A percentile compares a stretch with the other conserved stretches of the same genome.
Evolutionary conservation across 768 basidiomycete genomes (phyloP).

Genomic region (Guyanaporus albipodus): DNA sequence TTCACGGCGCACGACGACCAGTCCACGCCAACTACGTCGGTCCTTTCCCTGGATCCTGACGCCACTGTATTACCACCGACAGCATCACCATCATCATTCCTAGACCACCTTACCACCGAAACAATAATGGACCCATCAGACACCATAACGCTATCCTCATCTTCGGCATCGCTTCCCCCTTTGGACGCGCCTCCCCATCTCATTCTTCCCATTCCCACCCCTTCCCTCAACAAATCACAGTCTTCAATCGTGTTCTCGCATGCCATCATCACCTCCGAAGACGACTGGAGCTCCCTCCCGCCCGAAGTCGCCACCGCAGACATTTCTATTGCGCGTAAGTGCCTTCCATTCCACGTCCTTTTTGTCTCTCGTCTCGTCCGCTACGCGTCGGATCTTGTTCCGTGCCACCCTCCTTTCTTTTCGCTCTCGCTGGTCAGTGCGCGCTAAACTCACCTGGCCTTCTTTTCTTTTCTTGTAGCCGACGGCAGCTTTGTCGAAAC

Average conservation of each 20-base stretch:
- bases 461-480: constrained; percentile 37
- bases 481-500: constrained; percentile 81
- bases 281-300: constrained; percentile 41
- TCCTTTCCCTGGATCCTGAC: constrained; percentile 14
- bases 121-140: constrained; percentile 19
- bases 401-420: neutral
- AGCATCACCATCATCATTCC: constrained; percentile 13
- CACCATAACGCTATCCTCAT: constrained; percentile 9
- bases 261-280: constrained; percentile 31
- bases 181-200: constrained; percentile 27
- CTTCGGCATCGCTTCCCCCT: constrained; percentile 16
- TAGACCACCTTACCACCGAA: constrained; percentile 25
- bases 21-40: constrained; percentile 13
- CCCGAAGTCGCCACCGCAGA: constrained; percentile 54
- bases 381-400: constrained; percentile 7
- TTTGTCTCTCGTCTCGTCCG: neutral
- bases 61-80: constrained; percentile 24
- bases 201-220: constrained; percentile 42
- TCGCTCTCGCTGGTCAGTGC: neutral
- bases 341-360: constrained; percentile 5
- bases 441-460: constrained; percentile 2
- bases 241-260: constrained; percentile 46
- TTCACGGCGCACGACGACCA: constrained; percentile 22
- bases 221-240: constrained; percentile 37
- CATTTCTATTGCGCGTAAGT: constrained; percentile 57